Base-by-base conservation (phyloP, 2,329 filamentous ascomycete genomes). In the Monosporascus sp. region DNA sequence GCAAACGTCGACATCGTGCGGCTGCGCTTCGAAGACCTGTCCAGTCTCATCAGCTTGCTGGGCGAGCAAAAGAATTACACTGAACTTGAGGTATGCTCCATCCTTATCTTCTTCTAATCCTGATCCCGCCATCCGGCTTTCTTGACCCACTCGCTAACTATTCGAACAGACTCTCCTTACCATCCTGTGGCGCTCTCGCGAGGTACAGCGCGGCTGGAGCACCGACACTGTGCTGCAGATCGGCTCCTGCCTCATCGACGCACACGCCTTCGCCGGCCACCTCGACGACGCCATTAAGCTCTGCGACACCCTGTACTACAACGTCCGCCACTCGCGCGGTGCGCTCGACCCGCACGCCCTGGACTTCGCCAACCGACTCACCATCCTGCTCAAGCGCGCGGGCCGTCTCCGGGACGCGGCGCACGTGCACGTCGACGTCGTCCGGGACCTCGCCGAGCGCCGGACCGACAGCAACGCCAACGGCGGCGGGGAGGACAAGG, bases 21-120 rank as follows among this genome's bases (percentile, higher is more conserved):
- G 9, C 59, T 80, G 17, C 67, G 68, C 20, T 71, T 76, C 50
- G 67, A 72, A 35, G 75, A 78, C 38, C 63, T 80, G 1, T 71
- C 71, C 19, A 72, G 72, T 7, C 66, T 79, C 2, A 68, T 78
- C 27, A 70, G 70, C 9, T 65, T 80, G 3, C 68, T 81, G 1
- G 77, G 76, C 31, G 71, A 74, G 24, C 76, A 79, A 53, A 62
- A 69, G 52, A 76, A 78, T 60, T 77, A 71, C 54, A 62, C 65
- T 20, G 74, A 77, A 49, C 70, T 78, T 11, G 75, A 78, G 58
- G 60, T 65, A 62, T 57, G 49, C 35, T 19, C 20, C 19, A 8
- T 1, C 16, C 17, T 17, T 37, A n/a, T 37, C 22, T 20, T 11
- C 9, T 14, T 35, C 31, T 14, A 35, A 14, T 35, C 31, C 31